Percentiles rank a stretch among this genome's conserved stretches.
Evolutionary conservation across 2,329 filamentous ascomycete genomes (phyloP).

Genomic region (Chaetomiaceae sp.): DNA sequence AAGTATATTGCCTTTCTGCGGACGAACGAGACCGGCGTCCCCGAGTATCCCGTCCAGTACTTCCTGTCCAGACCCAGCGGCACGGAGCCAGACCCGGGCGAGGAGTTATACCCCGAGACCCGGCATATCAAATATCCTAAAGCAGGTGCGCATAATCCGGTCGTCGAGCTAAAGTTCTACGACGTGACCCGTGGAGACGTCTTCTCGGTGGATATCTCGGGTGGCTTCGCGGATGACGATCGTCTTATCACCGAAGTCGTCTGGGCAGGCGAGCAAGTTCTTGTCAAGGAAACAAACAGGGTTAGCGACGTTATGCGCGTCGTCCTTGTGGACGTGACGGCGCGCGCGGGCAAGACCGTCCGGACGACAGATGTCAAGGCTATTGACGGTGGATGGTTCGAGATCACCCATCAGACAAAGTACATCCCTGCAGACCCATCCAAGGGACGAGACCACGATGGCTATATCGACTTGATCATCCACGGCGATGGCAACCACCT

Average conservation of each 20-base stretch:
- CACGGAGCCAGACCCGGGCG: constrained; percentile 58
- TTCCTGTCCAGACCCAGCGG: constrained; percentile 85
- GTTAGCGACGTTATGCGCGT: constrained; percentile 90
- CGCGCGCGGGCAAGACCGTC: constrained; percentile 71
- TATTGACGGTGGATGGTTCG: constrained; percentile 96
- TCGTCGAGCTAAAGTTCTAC: constrained; percentile 84
- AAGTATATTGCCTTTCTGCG: constrained; percentile 86
- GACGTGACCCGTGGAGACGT: constrained; percentile 72
- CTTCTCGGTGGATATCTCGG: constrained; percentile 73
- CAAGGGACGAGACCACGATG: constrained; percentile 73
- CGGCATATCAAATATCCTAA: constrained; percentile 96
- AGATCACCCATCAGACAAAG: constrained; percentile 79
- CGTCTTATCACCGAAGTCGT: constrained; percentile 89
- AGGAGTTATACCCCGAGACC: constrained; percentile 88
- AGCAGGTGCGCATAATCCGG: constrained; percentile 86
- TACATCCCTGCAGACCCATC: constrained; percentile 80
- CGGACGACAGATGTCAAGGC: constrained; percentile 73
- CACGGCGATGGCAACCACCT: constrained; percentile 85
- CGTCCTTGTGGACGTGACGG: constrained; percentile 73
- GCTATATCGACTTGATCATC: constrained; percentile 89
- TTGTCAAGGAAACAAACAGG: constrained; percentile 89
- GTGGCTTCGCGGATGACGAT: constrained; percentile 74
- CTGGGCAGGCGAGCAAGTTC: constrained; percentile 80
- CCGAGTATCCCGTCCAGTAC: constrained; percentile 89
- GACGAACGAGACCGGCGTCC: constrained; percentile 89